phyloP scores from a whole-genome alignment of 352 stramenopile genomes.

The Pseudoperonospora humuli region DNA sequence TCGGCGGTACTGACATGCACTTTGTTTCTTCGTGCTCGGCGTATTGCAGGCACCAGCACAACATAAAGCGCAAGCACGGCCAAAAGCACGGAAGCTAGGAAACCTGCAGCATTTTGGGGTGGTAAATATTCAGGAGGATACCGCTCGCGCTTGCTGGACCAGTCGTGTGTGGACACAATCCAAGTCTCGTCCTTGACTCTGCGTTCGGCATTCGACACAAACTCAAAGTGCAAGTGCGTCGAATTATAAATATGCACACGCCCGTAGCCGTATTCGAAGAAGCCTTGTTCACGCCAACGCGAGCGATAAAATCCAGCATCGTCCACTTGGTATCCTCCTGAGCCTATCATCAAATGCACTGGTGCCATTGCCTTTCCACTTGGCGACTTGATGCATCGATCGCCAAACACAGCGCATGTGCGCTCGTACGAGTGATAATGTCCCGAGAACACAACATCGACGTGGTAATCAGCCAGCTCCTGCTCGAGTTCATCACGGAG shows the following conservation, averaged over 20 bases:
- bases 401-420: constrained; percentile 46
- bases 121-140: constrained; percentile 21
- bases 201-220: constrained; percentile 28
- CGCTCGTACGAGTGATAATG: constrained; percentile 62
- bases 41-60: constrained; percentile 22
- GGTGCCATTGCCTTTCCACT: constrained; percentile 35
- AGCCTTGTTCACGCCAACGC: constrained; percentile 24
- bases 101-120: constrained; percentile 15
- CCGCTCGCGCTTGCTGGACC: constrained; percentile 29
- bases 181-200: constrained; percentile 31
- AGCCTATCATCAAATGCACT: constrained; percentile 49
- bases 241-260: constrained; percentile 54
- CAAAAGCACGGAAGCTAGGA: constrained; percentile 11
- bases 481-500: constrained; percentile 41
- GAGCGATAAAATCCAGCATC: constrained; percentile 31
- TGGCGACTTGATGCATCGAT: constrained; percentile 28
- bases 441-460: constrained; percentile 52
- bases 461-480: constrained; percentile 36
- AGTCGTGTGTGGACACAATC: constrained; percentile 45
- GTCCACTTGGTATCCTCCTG: constrained; percentile 33
- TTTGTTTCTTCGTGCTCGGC: constrained; percentile 9
- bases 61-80: constrained; percentile 12
- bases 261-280: constrained; percentile 41
- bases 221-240: constrained; percentile 46
- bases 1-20: too few relatives aligned